A percentile compares a stretch with the other conserved stretches of the same genome.
These are phyloP conservation scores for Poa annua DNA, from an alignment of 176 grass and related monocot species.

Conservation along the genomic window DNA sequence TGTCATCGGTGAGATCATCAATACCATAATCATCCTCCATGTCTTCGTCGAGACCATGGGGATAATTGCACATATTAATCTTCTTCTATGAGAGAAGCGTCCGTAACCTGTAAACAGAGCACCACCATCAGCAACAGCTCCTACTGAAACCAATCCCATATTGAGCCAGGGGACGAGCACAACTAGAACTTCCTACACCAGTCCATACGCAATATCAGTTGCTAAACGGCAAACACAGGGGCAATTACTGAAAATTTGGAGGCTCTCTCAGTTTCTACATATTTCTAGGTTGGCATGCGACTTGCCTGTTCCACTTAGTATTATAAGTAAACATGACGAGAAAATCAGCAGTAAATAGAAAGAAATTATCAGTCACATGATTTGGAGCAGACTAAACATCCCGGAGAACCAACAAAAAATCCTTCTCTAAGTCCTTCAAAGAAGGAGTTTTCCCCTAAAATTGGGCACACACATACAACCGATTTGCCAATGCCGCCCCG, in stretches of 20 bases:
- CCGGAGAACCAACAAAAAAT: background rate
- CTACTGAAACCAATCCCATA: background rate
- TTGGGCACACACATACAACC: background rate
- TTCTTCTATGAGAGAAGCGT: background rate
- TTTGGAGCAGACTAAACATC: slow-evolving; percentile 15
- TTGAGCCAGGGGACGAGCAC: background rate
- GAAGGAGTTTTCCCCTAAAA: background rate
- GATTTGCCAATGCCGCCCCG: background rate
- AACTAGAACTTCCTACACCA: background rate
- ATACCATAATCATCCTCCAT: slow-evolving; percentile 36
- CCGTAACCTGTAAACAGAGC: slow-evolving; percentile 43
- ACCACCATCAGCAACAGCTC: slow-evolving; percentile 20
- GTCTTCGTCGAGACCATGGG: slow-evolving; percentile 58
- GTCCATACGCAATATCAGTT: background rate
- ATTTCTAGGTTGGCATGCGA: background rate
- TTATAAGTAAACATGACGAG: background rate
- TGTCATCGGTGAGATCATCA: slow-evolving; percentile 45
- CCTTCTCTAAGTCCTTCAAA: background rate
- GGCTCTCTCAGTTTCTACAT: background rate
- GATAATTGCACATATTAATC: slow-evolving; percentile 67
- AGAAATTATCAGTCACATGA: background rate
- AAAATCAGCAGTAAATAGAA: background rate
- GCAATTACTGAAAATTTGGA: background rate
- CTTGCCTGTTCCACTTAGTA: background rate
- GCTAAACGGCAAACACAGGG: background rate